phyloP scores from a whole-genome alignment of 2,329 filamentous ascomycete species.

The Atkinsonella hypoxylon region DNA sequence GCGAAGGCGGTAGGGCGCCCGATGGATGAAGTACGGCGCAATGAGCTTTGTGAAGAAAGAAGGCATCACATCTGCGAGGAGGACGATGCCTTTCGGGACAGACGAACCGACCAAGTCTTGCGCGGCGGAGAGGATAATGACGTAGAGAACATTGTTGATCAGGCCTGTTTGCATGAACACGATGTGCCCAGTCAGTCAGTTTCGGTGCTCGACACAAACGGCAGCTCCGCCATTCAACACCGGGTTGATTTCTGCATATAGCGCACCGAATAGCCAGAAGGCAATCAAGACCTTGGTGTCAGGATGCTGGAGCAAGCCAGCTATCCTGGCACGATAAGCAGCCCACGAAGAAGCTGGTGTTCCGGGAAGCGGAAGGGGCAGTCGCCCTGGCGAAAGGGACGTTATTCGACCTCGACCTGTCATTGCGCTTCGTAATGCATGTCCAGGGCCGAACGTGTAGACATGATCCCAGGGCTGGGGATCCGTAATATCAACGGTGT shows the following conservation, averaged over 20 bases:
- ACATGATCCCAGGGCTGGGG: neutral
- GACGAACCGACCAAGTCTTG: slow-evolving; percentile 88
- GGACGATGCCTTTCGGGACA: slow-evolving; percentile 82
- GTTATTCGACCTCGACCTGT: slow-evolving; percentile 26
- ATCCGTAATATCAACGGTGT: neutral
- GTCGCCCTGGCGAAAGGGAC: slow-evolving; percentile 31
- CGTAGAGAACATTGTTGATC: slow-evolving; percentile 97
- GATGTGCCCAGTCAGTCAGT: neutral
- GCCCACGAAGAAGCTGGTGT: slow-evolving; percentile 57
- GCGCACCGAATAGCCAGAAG: slow-evolving; percentile 86
- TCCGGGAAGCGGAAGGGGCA: slow-evolving; percentile 49
- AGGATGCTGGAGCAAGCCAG: slow-evolving; percentile 50
- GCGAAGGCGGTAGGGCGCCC: slow-evolving; percentile 66
- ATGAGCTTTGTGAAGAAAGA: slow-evolving; percentile 80
- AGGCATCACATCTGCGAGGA: slow-evolving; percentile 85
- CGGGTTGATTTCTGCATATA: neutral
- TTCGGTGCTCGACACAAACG: neutral
- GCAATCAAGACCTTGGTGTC: slow-evolving; percentile 63
- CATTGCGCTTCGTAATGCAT: slow-evolving; percentile 11
- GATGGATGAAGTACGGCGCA: slow-evolving; percentile 88
- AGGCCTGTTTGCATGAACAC: slow-evolving; percentile 17
- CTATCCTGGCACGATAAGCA: slow-evolving; percentile 55
- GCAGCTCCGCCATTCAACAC: neutral
- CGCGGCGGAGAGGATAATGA: slow-evolving; percentile 89
- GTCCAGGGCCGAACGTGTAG: neutral